These are phyloP conservation scores for Populus deltoides DNA, from an alignment of 345 rosid genomes.

Conservation along the genomic window DNA sequence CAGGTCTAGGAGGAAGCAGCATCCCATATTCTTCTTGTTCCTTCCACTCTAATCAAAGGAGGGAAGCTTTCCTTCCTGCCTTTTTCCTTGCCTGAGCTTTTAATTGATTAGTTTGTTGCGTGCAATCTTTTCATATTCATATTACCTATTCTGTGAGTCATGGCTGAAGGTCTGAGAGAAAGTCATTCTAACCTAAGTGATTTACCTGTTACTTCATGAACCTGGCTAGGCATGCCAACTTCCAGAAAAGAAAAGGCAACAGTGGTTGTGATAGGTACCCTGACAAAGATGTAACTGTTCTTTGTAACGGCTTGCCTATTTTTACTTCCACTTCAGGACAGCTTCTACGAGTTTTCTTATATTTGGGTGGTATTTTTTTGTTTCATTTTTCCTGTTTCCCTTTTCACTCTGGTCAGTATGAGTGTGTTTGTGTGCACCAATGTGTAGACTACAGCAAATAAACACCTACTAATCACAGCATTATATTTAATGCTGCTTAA, in stretches of 20 bases:
- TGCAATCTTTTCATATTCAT: neutral
- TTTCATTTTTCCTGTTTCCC: neutral
- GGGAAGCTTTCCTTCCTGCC: neutral
- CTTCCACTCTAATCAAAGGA: too few relatives aligned
- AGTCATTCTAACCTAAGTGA: neutral
- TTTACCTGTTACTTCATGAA: neutral
- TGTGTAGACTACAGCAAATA: neutral
- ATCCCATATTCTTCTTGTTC: too few relatives aligned
- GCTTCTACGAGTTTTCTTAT: neutral
- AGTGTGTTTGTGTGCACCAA: neutral
- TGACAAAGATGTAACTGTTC: neutral
- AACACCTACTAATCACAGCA: neutral
- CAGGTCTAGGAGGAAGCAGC: neutral
- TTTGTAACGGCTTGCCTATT: neutral
- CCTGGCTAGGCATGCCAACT: neutral
- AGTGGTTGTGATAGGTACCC: neutral
- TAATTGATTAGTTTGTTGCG: neutral
- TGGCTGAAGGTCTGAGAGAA: neutral
- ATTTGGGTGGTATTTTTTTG: neutral
- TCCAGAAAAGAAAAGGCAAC: neutral
- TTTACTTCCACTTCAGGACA: neutral
- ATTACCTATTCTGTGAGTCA: neutral
- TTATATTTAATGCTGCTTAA: neutral
- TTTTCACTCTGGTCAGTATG: neutral
- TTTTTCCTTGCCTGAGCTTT: neutral